Conservation (phyloP, 2,329 filamentous ascomycete species). For the Rhexocercosporidium sp. region DNA sequence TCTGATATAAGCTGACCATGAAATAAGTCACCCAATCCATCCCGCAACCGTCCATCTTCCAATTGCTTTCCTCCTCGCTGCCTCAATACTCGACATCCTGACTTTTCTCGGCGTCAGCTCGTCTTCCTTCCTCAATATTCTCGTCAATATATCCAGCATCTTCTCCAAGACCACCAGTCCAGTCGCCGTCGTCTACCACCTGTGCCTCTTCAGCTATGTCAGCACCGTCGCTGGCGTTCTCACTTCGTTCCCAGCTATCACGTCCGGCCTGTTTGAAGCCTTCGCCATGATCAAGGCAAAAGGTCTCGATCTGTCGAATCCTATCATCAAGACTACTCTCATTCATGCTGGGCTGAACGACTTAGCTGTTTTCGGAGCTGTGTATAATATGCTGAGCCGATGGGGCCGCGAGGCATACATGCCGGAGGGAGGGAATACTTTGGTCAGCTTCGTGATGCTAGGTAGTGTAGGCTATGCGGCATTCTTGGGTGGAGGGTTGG, state of each 20-base stretch:
- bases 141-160: constrained; percentile 7
- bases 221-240: constrained; percentile 19
- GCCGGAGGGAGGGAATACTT: constrained; percentile 5
- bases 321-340: constrained; percentile 21
- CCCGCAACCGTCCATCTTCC: constrained; percentile 28
- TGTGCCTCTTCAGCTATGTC: constrained; percentile 24
- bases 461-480: constrained; percentile 19
- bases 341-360: constrained; percentile 28
- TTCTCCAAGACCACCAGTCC: background rate
- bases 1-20: background rate
- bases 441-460: constrained; percentile 16
- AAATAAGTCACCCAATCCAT: constrained; percentile 21
- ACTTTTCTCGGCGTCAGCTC: background rate
- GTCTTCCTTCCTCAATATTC: background rate
- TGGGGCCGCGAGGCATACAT: constrained; percentile 1
- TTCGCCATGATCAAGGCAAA: constrained; percentile 20
- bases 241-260: constrained; percentile 25
- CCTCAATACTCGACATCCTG: constrained; percentile 4
- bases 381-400: constrained; percentile 22
- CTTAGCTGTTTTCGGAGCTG: constrained; percentile 16
- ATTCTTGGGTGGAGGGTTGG: constrained; percentile 24
- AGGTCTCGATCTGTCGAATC: constrained; percentile 18
- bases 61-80: constrained; percentile 22
- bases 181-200: constrained; percentile 6
- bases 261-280: constrained; percentile 22